phyloP scores from a whole-genome alignment of 768 basidiomycete genomes.

The Pulveroboletus sp. region DNA sequence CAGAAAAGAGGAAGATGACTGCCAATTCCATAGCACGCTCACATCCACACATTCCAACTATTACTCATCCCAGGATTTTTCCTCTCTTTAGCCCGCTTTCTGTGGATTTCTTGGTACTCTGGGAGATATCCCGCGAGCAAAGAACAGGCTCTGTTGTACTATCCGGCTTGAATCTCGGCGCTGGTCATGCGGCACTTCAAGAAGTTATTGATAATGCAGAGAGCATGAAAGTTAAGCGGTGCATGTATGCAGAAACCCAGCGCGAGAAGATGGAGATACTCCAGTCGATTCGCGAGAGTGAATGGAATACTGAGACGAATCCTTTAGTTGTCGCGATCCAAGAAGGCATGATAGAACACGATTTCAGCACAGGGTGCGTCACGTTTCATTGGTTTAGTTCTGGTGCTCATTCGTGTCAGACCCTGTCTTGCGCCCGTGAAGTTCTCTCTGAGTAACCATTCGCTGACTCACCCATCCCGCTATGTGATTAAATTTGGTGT shows the following conservation, averaged over 20 bases:
- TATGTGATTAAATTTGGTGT: conserved; percentile 50
- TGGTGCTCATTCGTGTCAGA: conserved; percentile 34
- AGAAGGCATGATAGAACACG: conserved; percentile 47
- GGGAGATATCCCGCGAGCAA: conserved; percentile 59
- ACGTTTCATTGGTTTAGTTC: not conserved
- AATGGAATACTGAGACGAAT: conserved; percentile 79
- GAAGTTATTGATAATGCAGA: conserved; percentile 57
- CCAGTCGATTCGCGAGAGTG: conserved; percentile 58
- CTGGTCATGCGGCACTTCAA: conserved; percentile 60
- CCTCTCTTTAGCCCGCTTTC: conserved; percentile 73
- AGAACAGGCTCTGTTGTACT: conserved; percentile 60
- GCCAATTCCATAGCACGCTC: conserved; percentile 33
- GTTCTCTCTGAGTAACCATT: conserved; percentile 68
- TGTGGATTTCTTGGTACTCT: conserved; percentile 72
- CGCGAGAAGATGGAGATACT: conserved; percentile 66
- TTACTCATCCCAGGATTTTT: conserved; percentile 57
- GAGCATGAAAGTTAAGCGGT: conserved; percentile 63
- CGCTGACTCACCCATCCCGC: conserved; percentile 54
- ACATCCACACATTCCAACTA: conserved; percentile 54
- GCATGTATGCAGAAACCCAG: conserved; percentile 89
- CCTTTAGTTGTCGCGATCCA: conserved; percentile 56
- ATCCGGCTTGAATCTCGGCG: conserved; percentile 60
- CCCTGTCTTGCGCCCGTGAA: conserved; percentile 49
- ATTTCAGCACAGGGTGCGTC: conserved; percentile 69
- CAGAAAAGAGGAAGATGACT: conserved; percentile 42